A percentile compares a stretch with the other conserved stretches of the same genome.
Evolutionary conservation across 495 filamentous ascomycete species (phyloP).

Genomic region (Penicilliopsis zonata): DNA sequence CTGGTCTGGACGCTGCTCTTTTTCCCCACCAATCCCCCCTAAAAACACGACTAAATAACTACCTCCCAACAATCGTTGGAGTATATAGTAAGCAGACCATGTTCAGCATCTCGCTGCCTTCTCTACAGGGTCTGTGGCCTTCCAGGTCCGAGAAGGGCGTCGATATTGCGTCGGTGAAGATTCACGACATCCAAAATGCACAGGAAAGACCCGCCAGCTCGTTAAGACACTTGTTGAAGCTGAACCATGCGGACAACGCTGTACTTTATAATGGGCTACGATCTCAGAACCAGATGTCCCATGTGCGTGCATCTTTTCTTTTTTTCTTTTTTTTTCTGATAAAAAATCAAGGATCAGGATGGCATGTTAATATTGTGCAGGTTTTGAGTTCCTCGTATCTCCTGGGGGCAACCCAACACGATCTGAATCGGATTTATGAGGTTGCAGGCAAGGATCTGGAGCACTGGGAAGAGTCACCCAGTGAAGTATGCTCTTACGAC

Average conservation of each 20-base stretch:
- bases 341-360: constrained; percentile 8
- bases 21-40: no score
- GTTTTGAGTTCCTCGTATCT: constrained; percentile 72
- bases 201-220: constrained; percentile 68
- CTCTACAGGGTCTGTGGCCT: background rate
- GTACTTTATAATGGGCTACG: constrained; percentile 65
- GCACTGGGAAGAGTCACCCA: constrained; percentile 74
- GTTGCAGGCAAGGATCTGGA: constrained; percentile 56
- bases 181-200: constrained; percentile 67
- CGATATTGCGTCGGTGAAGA: constrained; percentile 54
- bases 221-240: constrained; percentile 76
- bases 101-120: background rate
- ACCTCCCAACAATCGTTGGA: no score
- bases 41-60: no score
- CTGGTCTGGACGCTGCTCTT: no score
- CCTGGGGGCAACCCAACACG: constrained; percentile 58
- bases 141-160: constrained; percentile 28
- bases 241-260: constrained; percentile 84
- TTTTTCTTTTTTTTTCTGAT: background rate
- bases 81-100: no score
- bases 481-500: constrained; percentile 68
- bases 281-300: constrained; percentile 82
- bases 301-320: constrained; percentile 37
- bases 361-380: constrained; percentile 16
- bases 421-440: constrained; percentile 72